A percentile compares a stretch with the other conserved stretches of the same genome.
Evolutionary conservation across 129 eudicot genomes (phyloP).

Genomic region (Lactuca saligna): DNA sequence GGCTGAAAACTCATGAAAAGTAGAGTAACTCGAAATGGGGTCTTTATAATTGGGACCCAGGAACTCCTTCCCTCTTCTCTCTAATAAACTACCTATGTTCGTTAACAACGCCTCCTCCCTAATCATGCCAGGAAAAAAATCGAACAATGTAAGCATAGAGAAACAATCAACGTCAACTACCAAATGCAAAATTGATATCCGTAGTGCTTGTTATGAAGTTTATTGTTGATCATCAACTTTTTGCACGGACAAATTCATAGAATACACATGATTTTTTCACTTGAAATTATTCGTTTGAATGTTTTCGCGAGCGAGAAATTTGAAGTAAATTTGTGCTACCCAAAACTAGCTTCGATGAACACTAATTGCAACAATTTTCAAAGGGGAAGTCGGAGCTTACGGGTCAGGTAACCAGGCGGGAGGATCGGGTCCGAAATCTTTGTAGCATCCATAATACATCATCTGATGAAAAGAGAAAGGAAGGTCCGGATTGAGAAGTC

Average conservation of each 20-base stretch:
- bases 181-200: not conserved
- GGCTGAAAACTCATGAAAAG: constrained; percentile 77
- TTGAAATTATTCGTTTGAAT: not conserved
- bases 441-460: constrained; percentile 89
- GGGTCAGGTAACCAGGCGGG: constrained; percentile 90
- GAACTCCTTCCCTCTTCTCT: constrained; percentile 59
- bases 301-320: not conserved
- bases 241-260: not conserved
- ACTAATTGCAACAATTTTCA: not conserved
- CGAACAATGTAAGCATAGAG: constrained; percentile 14
- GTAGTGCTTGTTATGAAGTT: not conserved
- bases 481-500: constrained; percentile 59
- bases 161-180: constrained; percentile 14
- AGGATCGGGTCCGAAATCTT: constrained; percentile 71
- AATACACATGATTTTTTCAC: not conserved
- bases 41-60: constrained; percentile 72
- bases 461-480: constrained; percentile 80
- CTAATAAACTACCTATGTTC: constrained; percentile 69
- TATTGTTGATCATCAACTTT: not conserved
- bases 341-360: not conserved
- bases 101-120: constrained; percentile 62
- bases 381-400: constrained; percentile 36
- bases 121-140: constrained; percentile 17
- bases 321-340: not conserved
- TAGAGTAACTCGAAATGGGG: constrained; percentile 77